Percentiles rank a stretch among this genome's conserved stretches.
Evolutionary conservation across 148 eudicot genomes (phyloP).

Genomic region (Tetragonia tetragonoides): DNA sequence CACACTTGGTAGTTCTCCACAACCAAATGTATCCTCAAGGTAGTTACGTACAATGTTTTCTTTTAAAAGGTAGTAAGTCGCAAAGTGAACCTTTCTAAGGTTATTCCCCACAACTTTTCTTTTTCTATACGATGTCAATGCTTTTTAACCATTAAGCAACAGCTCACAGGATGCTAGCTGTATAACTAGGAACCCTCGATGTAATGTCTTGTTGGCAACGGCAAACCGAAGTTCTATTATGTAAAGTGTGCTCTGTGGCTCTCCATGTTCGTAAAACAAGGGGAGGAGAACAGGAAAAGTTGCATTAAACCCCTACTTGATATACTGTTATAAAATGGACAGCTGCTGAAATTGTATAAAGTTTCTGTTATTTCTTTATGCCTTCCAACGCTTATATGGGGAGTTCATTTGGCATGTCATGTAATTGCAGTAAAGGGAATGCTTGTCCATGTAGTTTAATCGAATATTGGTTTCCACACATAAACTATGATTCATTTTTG

Average conservation of each 20-base stretch:
- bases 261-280: not conserved
- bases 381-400: not conserved
- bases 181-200: not conserved
- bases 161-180: not conserved
- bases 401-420: conserved; percentile 7
- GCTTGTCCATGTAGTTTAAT: not conserved
- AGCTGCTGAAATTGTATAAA: not conserved
- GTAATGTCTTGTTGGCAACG: not conserved
- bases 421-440: not conserved
- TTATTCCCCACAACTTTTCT: too few relatives aligned
- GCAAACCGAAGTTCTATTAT: not conserved
- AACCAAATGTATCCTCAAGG: too few relatives aligned
- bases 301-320: not conserved
- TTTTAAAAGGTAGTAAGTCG: too few relatives aligned
- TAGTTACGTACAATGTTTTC: too few relatives aligned
- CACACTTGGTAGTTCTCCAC: too few relatives aligned
- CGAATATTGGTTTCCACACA: not conserved
- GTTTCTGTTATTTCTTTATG: not conserved
- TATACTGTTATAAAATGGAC: not conserved
- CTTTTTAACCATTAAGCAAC: not conserved
- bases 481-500: conserved; percentile 6
- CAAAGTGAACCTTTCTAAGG: too few relatives aligned
- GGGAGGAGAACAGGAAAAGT: not conserved
- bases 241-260: not conserved
- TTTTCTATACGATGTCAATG: not conserved